Percentiles rank a stretch among this genome's conserved stretches.
Conservation (phyloP, 2,329 filamentous ascomycete species). For the Pseudogymnoascus destructans region DNA sequence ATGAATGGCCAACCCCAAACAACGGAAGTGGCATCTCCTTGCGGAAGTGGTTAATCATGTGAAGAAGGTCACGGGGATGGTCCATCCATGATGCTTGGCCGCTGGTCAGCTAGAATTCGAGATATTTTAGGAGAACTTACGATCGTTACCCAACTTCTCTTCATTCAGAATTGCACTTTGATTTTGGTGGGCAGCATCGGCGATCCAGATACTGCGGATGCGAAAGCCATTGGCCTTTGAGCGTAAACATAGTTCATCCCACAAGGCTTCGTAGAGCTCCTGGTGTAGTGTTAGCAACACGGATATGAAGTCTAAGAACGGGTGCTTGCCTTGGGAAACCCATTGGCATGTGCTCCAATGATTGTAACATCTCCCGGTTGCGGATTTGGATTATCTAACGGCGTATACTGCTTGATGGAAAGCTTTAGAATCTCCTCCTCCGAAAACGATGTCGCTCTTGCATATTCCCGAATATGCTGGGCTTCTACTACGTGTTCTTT, state of each 20-base stretch:
- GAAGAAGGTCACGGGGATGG: slow-evolving; percentile 68
- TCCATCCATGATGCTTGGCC: slow-evolving; percentile 68
- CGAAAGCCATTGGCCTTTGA: slow-evolving; percentile 47
- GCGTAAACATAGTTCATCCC: slow-evolving; percentile 61
- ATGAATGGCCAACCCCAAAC: slow-evolving; percentile 77
- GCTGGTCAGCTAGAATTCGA: slow-evolving; percentile 12
- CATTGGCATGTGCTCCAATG: slow-evolving; percentile 79
- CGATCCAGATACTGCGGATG: slow-evolving; percentile 78
- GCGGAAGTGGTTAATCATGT: slow-evolving; percentile 76
- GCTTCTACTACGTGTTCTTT: slow-evolving; percentile 61
- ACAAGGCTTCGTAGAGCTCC: slow-evolving; percentile 88
- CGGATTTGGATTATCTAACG: slow-evolving; percentile 53
- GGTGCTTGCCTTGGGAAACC: slow-evolving; percentile 64
- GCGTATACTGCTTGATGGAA: slow-evolving; percentile 79
- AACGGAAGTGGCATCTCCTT: slow-evolving; percentile 64
- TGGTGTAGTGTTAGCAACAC: slow-evolving; percentile 25
- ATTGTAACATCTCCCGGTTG: slow-evolving; percentile 70
- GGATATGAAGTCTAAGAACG: slow-evolving; percentile 7
- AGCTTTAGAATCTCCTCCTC: slow-evolving; percentile 65
- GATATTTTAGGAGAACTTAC: slow-evolving; percentile 34
- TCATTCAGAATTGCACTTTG: slow-evolving; percentile 69
- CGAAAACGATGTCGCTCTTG: slow-evolving; percentile 53
- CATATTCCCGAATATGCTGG: slow-evolving; percentile 73
- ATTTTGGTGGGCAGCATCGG: slow-evolving; percentile 79
- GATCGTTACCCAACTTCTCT: slow-evolving; percentile 65